Base-by-base conservation (phyloP, 257 asterid species). In the Petrea volubilis region DNA sequence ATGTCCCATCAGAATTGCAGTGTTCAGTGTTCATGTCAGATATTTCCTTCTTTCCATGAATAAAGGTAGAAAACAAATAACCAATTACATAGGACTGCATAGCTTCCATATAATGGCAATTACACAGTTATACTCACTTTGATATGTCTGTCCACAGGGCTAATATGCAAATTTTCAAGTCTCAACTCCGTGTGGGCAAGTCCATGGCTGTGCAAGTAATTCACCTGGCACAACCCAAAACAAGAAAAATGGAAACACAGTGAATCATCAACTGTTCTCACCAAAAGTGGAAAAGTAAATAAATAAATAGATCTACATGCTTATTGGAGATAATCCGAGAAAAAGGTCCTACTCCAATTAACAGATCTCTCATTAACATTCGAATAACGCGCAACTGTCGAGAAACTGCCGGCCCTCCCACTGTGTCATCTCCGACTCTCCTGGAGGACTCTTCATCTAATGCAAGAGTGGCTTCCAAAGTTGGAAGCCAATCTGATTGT, bases 161-260 rank as follows among this genome's bases (percentile, higher is more conserved):
- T 74, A 74, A 93, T 83, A 70, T 91, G 98, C 90, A 93, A 81
- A 79, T 86, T 93, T 83, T 93, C 98, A 27, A 93, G 90, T 69
- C 89, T 93, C 84, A 93, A 67, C 82, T 91, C 96, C 41, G 97
- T 93, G 79, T 93, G 98, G 31, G 96, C 98, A 71, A 93, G 96
- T 61, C 98, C 98, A 81, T 91, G 95, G 78, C 94, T 89, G 89
- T 93, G 98, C 53, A 93, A 84, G 78, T 93, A 93, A 85, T 93
- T 93, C 79, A 93, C 98, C 97, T 93, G 85, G 73, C 52, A 75
- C 50, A 77, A 65, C 33, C 50, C 33, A 47, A n/a, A 47, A 4
- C 51, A 29, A 51, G 40, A 68, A 25, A 50, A 71, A 18, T 27
- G 47, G 18, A 67, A 73, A 58, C 64, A 53, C 28, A 18, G 27